Evolutionary conservation across 2,329 filamentous ascomycete species (phyloP), one percentile per base, ranked within the genome.

Genomic region (Xylaria sp.): DNA sequence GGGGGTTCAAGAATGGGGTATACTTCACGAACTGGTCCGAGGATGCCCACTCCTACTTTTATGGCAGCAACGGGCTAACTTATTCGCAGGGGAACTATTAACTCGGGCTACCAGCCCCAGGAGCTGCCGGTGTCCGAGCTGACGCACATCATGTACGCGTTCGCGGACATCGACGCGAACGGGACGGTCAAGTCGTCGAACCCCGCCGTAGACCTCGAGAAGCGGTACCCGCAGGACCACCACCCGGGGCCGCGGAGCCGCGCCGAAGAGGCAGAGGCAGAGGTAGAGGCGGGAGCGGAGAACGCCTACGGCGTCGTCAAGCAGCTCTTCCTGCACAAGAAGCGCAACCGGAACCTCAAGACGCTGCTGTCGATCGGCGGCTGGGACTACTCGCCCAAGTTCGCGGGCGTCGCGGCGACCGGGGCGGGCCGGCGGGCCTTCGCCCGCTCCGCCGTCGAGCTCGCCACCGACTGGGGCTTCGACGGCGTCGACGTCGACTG

Each of bases 301-400:
- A 91, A 93, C 66, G 83, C 86, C 46, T 92, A 91, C 65, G 91
- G 91, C 39, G 88, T 85, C 66, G 71, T 91, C 59, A 92, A 92
- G 73, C 89, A 93, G 68, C 76, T 95, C 1, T 90, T 82, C 69
- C 72, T 90, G 1, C 79, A 89, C 48, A 95, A 95, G 77, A 87
- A 91, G 73, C 74, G 79, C 62, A 84, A 95, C 69, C 84, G 90
- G 18, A 84, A 89, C 48, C 72, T 95, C 52, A 95, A 95, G 72
- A 80, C 88, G 2, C 74, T 94, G n/a, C 79, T 94, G 7, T 91
- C 87, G 34, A 88, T 95, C 55, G 91, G 91, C 39, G 91, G 91
- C 16, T 94, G 87, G 85, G 89, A 85, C 0, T 91, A 89, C 69
- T 90, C 87, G 2, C 72, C 81, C 48, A 88, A 89, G 63, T 91